Conservation (phyloP, 169 alveolate genomes). For the Cryptosporidium parvum region DNA sequence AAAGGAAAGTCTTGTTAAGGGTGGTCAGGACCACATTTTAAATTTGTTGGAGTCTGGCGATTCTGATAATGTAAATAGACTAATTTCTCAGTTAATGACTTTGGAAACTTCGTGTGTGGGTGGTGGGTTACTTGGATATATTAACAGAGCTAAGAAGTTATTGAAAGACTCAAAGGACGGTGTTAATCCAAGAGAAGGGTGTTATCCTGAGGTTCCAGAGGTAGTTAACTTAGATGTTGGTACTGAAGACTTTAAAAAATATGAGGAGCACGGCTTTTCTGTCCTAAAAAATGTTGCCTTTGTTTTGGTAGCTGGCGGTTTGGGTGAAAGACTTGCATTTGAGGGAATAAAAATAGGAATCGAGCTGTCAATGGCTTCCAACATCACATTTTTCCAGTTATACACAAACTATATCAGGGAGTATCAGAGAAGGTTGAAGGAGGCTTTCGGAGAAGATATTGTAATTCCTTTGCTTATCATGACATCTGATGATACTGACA, state of each 20-base stretch:
- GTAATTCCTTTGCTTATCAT: conserved; percentile 89
- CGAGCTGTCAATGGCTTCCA: conserved; percentile 85
- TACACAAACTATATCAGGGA: conserved; percentile 86
- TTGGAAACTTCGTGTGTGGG: conserved; percentile 86
- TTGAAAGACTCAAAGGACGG: conserved; percentile 85
- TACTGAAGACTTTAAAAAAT: conserved; percentile 81
- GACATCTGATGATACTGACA: conserved; percentile 95
- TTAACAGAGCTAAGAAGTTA: conserved; percentile 86
- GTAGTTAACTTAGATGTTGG: conserved; percentile 81
- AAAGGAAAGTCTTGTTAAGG: conserved; percentile 12
- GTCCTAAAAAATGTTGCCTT: conserved; percentile 86
- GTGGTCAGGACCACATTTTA: conserved; percentile 45
- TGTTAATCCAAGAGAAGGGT: conserved; percentile 90
- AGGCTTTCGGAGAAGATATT: conserved; percentile 75
- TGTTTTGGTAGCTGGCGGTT: conserved; percentile 96
- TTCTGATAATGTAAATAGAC: conserved; percentile 31
- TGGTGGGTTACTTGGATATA: conserved; percentile 87
- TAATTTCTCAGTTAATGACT: conserved; percentile 79
- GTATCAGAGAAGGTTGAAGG: conserved; percentile 83
- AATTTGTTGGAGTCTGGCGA: conserved; percentile 18
- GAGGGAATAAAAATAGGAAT: conserved; percentile 92
- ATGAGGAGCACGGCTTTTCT: conserved; percentile 87
- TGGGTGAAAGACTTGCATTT: conserved; percentile 94
- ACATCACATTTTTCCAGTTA: conserved; percentile 84
- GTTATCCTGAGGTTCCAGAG: conserved; percentile 83